Conservation (phyloP, 176 grass and related monocot genomes). For the Cymbopogon citratus region DNA sequence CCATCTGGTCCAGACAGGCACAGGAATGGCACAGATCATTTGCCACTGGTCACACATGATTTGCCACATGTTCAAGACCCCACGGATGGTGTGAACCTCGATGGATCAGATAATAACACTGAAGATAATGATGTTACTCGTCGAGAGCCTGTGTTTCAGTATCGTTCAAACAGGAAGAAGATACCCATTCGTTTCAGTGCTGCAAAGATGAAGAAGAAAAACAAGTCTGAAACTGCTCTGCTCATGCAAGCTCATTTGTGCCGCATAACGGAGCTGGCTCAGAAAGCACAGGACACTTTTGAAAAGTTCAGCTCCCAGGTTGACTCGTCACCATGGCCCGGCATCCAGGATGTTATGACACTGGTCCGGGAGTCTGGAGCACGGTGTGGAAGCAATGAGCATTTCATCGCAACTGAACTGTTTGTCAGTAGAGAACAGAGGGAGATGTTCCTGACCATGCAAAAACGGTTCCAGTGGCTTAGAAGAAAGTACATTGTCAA, state of each 20-base stretch:
- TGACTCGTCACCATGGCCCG: neutral
- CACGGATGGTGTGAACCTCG: conserved; percentile 4
- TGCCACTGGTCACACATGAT: neutral
- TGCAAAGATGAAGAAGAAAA: conserved; percentile 25
- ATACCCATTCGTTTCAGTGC: conserved; percentile 12
- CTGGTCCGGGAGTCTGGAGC: conserved; percentile 35
- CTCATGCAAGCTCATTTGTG: conserved; percentile 34
- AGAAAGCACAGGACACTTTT: conserved; percentile 35
- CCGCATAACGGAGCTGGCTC: conserved; percentile 25
- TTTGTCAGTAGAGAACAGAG: conserved; percentile 32
- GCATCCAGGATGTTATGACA: conserved; percentile 40
- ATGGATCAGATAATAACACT: conserved; percentile 7
- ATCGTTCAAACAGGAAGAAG: conserved; percentile 11
- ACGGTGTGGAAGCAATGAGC: conserved; percentile 17
- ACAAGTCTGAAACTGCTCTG: conserved; percentile 21
- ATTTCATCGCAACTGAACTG: conserved; percentile 46
- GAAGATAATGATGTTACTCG: neutral
- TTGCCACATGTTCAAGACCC: neutral
- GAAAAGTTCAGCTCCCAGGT: conserved; percentile 21
- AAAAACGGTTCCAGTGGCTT: conserved; percentile 44
- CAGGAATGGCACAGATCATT: conserved; percentile 3
- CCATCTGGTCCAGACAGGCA: neutral
- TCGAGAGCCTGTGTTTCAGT: neutral
- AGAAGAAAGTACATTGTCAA: conserved; percentile 34
- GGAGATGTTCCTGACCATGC: conserved; percentile 46